phyloP scores from a whole-genome alignment of 768 basidiomycete genomes.

The Boletus rufocinnamomeus region DNA sequence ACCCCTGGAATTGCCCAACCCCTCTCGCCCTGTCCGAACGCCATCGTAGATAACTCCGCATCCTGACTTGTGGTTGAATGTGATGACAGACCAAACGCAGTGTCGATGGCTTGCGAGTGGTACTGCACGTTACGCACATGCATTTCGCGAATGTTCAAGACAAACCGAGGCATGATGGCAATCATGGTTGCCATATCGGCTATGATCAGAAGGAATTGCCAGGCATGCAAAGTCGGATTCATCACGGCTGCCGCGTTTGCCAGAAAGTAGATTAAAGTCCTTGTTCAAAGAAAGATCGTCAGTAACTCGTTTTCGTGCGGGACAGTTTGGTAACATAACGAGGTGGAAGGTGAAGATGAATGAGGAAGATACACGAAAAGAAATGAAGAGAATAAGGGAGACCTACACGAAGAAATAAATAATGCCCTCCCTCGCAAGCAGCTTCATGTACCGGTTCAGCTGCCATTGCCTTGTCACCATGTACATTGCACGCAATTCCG shows the following conservation, averaged over 20 bases:
- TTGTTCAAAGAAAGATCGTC: not conserved
- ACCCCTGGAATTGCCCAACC: not conserved
- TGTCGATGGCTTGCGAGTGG: not conserved
- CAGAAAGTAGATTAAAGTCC: not conserved
- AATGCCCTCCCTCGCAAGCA: not conserved
- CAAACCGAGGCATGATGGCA: not conserved
- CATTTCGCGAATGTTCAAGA: not conserved
- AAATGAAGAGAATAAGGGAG: not conserved
- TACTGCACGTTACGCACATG: not conserved
- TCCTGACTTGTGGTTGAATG: not conserved
- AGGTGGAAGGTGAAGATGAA: not conserved
- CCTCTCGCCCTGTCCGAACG: not conserved
- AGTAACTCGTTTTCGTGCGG: not conserved
- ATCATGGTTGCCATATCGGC: not conserved
- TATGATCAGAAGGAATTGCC: not conserved
- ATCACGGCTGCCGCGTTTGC: no score
- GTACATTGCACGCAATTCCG: not conserved
- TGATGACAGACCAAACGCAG: not conserved
- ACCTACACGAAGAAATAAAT: constrained; percentile 9
- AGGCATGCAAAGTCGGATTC: not conserved
- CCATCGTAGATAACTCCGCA: not conserved
- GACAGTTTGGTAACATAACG: not conserved
- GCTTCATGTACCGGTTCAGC: not conserved
- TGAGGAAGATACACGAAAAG: not conserved
- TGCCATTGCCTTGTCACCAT: constrained; percentile 3